Percentiles rank a stretch among this genome's conserved stretches.
These are phyloP conservation scores for Daldinia concentrica DNA, from an alignment of 495 filamentous ascomycete species.

Conservation along the genomic window DNA sequence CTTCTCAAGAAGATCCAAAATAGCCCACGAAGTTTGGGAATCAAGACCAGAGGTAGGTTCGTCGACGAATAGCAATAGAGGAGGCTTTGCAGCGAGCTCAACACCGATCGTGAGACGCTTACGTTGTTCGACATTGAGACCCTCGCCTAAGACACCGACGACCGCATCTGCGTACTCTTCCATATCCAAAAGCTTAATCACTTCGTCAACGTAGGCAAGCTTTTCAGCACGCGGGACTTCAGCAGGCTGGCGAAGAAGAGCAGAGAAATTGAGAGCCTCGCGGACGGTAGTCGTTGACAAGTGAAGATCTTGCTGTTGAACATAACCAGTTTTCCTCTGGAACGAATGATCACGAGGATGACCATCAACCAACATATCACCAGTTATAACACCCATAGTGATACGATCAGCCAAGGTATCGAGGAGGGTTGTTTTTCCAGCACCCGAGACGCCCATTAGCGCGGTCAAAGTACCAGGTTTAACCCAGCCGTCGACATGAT, in stretches of 20 bases:
- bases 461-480: slow-evolving; percentile 91
- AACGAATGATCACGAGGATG: slow-evolving; percentile 78
- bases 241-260: slow-evolving; percentile 83
- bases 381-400: slow-evolving; percentile 85
- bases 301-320: slow-evolving; percentile 95
- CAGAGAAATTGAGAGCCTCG: slow-evolving; percentile 84
- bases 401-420: slow-evolving; percentile 81
- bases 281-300: slow-evolving; percentile 85
- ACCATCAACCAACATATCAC: slow-evolving; percentile 87
- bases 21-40: slow-evolving; percentile 87
- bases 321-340: slow-evolving; percentile 94
- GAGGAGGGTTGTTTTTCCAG: slow-evolving; percentile 78
- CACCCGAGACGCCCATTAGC: slow-evolving; percentile 81
- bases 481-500: slow-evolving; percentile 89
- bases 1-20: slow-evolving; percentile 79
- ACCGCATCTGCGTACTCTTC: slow-evolving; percentile 86
- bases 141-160: slow-evolving; percentile 87
- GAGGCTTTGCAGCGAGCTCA: slow-evolving; percentile 89
- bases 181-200: slow-evolving; percentile 91
- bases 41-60: slow-evolving; percentile 89
- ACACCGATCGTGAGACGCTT: slow-evolving; percentile 92
- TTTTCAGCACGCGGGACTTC: slow-evolving; percentile 76
- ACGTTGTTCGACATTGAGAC: slow-evolving; percentile 91
- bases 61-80: slow-evolving; percentile 89
- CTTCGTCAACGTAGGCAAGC: slow-evolving; percentile 85